A percentile compares a stretch with the other conserved stretches of the same genome.
These are phyloP conservation scores for Echria macrotheca DNA, from an alignment of 495 filamentous ascomycete genomes.

Conservation along the genomic window DNA sequence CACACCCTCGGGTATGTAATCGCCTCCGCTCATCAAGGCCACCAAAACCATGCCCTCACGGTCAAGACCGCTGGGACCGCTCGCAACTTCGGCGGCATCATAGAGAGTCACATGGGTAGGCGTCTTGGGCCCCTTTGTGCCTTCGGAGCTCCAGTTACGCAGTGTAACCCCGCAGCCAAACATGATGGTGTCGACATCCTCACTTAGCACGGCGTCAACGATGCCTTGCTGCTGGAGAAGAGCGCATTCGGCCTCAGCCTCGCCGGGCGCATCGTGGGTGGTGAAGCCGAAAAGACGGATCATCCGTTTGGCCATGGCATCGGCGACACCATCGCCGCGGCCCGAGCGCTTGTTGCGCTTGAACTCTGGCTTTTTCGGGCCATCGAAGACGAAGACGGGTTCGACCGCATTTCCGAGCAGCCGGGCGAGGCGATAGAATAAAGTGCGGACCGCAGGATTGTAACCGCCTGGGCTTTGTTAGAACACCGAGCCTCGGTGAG, in stretches of 20 bases:
- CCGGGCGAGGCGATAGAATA: conserved; percentile 87
- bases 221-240: conserved; percentile 74
- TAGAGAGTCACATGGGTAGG: conserved; percentile 88
- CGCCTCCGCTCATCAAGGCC: conserved; percentile 91
- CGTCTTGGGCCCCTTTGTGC: conserved; percentile 51
- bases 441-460: conserved; percentile 85
- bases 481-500: too few species aligned
- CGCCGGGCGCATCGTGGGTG: conserved; percentile 82
- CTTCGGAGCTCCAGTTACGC: conserved; percentile 79
- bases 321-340: conserved; percentile 40
- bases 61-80: conserved; percentile 56
- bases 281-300: conserved; percentile 82
- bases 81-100: conserved; percentile 45
- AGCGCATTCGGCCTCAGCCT: conserved; percentile 96
- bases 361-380: conserved; percentile 80
- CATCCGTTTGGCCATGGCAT: conserved; percentile 68
- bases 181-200: conserved; percentile 98
- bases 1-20: conserved; percentile 88
- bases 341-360: conserved; percentile 71
- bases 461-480: conserved; percentile 54
- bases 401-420: conserved; percentile 75
- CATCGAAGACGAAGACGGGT: conserved; percentile 95
- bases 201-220: conserved; percentile 92
- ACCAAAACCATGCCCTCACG: conserved; percentile 89
- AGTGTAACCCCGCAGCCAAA: conserved; percentile 78